Evolutionary conservation across 768 basidiomycete genomes (phyloP).

Genomic region (Hygrophoropsis aurantiaca): DNA sequence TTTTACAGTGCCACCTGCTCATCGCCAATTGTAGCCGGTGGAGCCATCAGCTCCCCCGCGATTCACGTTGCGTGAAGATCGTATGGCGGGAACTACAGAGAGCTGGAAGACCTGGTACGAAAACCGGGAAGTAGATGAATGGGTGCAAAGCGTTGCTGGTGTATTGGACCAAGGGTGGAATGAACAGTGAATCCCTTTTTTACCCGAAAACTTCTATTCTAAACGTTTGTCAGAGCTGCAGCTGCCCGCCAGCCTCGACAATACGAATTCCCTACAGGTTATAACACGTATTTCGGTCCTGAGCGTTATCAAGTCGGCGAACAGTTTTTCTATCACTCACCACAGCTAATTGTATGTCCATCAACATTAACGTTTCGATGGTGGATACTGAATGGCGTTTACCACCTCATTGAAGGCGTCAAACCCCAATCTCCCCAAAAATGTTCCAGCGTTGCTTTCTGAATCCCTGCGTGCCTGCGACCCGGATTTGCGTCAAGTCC

Average conservation of each 20-base stretch:
- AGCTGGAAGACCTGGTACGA: slow-evolving; percentile 85
- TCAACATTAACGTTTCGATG: slow-evolving; percentile 13
- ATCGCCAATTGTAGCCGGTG: slow-evolving; percentile 57
- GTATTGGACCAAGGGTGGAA: slow-evolving; percentile 89
- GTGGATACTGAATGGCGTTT: neutral
- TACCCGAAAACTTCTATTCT: neutral
- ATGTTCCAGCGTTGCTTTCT: slow-evolving; percentile 71
- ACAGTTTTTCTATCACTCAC: slow-evolving; percentile 80
- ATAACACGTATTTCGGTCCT: slow-evolving; percentile 75
- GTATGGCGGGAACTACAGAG: slow-evolving; percentile 67
- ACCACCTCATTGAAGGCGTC: slow-evolving; percentile 38
- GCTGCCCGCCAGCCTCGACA: slow-evolving; percentile 55
- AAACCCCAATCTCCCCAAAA: slow-evolving; percentile 73
- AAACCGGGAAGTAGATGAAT: slow-evolving; percentile 83
- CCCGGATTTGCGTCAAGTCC: slow-evolving; percentile 84
- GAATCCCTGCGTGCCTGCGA: slow-evolving; percentile 84
- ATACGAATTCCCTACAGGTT: slow-evolving; percentile 97
- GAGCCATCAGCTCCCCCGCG: slow-evolving; percentile 65
- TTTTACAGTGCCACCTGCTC: slow-evolving; percentile 4
- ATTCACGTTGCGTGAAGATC: slow-evolving; percentile 74
- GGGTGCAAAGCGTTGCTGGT: slow-evolving; percentile 86
- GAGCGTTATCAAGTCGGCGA: slow-evolving; percentile 88
- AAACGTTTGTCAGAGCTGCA: slow-evolving; percentile 47
- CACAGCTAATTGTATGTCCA: slow-evolving; percentile 47
- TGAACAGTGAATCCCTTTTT: slow-evolving; percentile 61